Evolutionary conservation across 331 rosid species (phyloP), one percentile per base, ranked within the genome.

Genomic region (Quercus phellos): DNA sequence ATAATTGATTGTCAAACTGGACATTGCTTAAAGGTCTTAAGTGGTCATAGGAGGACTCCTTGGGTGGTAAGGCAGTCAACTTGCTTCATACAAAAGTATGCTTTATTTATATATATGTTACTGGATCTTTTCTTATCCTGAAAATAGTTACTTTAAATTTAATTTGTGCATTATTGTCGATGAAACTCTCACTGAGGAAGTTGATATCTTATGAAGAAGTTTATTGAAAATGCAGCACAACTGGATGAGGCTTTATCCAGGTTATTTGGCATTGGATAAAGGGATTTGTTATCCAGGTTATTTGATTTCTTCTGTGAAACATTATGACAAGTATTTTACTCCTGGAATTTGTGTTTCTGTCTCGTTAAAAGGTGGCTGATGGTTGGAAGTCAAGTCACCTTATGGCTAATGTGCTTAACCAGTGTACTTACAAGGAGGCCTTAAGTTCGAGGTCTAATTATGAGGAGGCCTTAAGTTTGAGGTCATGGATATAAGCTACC

Each of bases 61-160:
- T 90, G 96, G 96, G 96, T 90, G 89, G 96, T 90, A 87, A 87
- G 93, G 91, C 89, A 85, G 91, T 89, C 85, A 87, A 89, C 78
- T 74, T 79, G 77, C 58, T 5, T 66, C 77, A 19, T 83, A 63
- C 74, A 38, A 38, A 53, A 19, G 53, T 24, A 17, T 6, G 3
- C 70, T 69, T 14, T 46, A 53, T 43, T n/a, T 68, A 72, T 58
- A 19, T 22, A 24, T 73, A 12, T 2, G 34, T 11, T 56, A 22
- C 6, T 18, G 55, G 68, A 32, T 73, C 16, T 46, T 5, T 58
- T 19, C 18, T 54, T 12, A 22, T 21, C 50, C 5, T 69, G 4
- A 64, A 30, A 18, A 64, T 64, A 3, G 42, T 26, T 26, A 27
- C 30, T 32, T 27, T 61, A 61, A 61, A 13, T 14, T 26, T 27